Evolutionary conservation across 2,329 filamentous ascomycete genomes (phyloP), one percentile per base, ranked within the genome.

Genomic region (Bretziella fagacearum): DNA sequence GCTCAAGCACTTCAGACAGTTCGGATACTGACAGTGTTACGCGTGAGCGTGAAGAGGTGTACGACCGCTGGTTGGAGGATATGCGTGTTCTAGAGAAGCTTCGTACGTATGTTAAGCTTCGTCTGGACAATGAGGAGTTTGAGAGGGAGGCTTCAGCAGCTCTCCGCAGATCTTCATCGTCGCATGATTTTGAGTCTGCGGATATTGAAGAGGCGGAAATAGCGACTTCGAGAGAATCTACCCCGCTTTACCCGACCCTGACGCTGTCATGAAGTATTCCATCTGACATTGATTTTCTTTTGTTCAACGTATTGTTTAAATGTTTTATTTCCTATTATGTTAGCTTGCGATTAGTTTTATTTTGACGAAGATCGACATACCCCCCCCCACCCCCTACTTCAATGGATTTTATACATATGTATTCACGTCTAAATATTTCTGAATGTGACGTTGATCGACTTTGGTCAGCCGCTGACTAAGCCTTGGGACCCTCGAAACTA

Each of bases 21-120:
- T 75, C 71, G 4, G 72, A 79, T 52, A 59, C 59, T 2, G 69
- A 67, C 51, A 66, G 67, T 1, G 63, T 65, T 30, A 66, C 67
- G 35, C 68, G 68, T 48, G 71, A 76, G 55, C 70, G 71, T 22
- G 74, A 77, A 56, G 73, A 77, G 58, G 69, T 68, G 46, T 76
- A 79, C 57, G 76, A 80, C 55, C 65, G 67, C 48, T 80, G 76
- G 76, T 62, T 80, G 10, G 73, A 78, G 60, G 77, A 79, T 56
- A 72, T 80, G 58, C 74, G 76, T 29, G 67, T 73, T 44, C 76
- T 80, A 45, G 77, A 80, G 62, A 69, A 65, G 36, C 66, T 81
- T 30, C 67, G 74, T 32, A 68, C 71, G 52, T 72, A 74, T 51
- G 66, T 81, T 46, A 66, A 66, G 40, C 63, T 70, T 8, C 69